Conservation (phyloP, 2,329 filamentous ascomycete genomes). For the Acephala macrosclerotiorum region DNA sequence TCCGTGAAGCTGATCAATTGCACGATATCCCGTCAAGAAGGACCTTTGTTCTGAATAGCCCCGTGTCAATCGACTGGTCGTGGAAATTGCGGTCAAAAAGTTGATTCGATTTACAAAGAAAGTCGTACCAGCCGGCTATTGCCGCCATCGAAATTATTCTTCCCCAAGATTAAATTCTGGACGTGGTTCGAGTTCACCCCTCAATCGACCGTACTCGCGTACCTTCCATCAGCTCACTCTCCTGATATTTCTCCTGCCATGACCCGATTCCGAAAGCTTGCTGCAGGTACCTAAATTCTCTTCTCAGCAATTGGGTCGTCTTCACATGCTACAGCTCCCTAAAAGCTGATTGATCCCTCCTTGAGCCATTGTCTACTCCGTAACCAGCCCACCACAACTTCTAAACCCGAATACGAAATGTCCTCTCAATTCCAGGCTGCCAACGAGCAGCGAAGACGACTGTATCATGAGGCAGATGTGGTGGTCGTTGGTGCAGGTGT, state of each 20-base stretch:
- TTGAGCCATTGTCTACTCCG: slow-evolving; percentile 2
- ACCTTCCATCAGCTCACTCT: slow-evolving; percentile 26
- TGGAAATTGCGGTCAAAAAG: neutral
- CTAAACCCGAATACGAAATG: slow-evolving; percentile 27
- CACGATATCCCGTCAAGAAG: neutral
- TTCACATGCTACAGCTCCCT: slow-evolving; percentile 21
- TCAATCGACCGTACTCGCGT: slow-evolving; percentile 20
- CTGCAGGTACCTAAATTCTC: slow-evolving; percentile 15
- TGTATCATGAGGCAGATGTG: slow-evolving; percentile 76
- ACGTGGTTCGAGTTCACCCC: slow-evolving; percentile 23
- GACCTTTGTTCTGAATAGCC: neutral
- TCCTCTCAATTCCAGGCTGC: slow-evolving; percentile 22
- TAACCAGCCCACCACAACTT: slow-evolving; percentile 6
- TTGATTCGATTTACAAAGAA: slow-evolving; percentile 9
- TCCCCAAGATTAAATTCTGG: neutral
- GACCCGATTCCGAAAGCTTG: slow-evolving; percentile 19
- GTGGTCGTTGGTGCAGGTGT: slow-evolving; percentile 93
- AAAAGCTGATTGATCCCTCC: slow-evolving; percentile 9
- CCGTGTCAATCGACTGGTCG: neutral
- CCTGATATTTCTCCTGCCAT: slow-evolving; percentile 14
- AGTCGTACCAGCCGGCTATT: slow-evolving; percentile 25
- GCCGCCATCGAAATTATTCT: slow-evolving; percentile 23
- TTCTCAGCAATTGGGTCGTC: neutral
- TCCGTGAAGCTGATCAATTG: neutral
- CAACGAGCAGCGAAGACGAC: slow-evolving; percentile 54